Base-by-base conservation (phyloP, 495 filamentous ascomycete genomes). In the Aspergillus ostianus region DNA sequence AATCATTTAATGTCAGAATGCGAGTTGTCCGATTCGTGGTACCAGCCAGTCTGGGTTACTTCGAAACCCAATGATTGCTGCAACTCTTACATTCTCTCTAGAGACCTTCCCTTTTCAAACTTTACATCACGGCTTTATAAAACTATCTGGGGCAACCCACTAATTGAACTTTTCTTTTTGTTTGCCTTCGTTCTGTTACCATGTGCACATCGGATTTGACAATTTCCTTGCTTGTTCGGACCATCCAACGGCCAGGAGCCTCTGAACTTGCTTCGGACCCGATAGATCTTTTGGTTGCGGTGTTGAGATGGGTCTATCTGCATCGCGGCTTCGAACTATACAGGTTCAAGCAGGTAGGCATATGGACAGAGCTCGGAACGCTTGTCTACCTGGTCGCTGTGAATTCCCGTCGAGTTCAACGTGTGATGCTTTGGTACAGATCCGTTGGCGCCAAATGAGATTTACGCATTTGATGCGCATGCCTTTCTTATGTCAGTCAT, bases 131-230 rank as follows among this genome's bases (percentile, higher is more conserved):
- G 59, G 60, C 58, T 61, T 66, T 69, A 68, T 69, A 70, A 70
- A 70, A 68, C 61, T 70, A 72, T 64, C 19, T 62, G 70, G 73
- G 68, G 66, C 71, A 66, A 67, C 73, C 71, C 70, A 61, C 52
- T 72, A 67, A 73, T 75, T 60, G 61, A 63, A 51, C 47, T 71
- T 59, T 62, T 50, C 67, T 63, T 61, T 67, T 59, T 57, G 56
- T 64, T 64, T 69, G 51, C 59, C 58, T 61, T 57, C 64, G 27
- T 44, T 59, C 58, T 60, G 56, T 46, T 49, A 19, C 32, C 27
- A 36, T 21, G 29, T 36, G 27, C 12, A 36, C 26, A 41, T 36
- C 36, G 32, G 45, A 17, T 54, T 44, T 21, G 41, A 45, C 17
- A 10, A 32, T 48, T 17, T 47, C 13, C 57, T 23, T 54, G 26